Conservation (phyloP, 2,329 filamentous ascomycete species). For the Diatrype stigma region DNA sequence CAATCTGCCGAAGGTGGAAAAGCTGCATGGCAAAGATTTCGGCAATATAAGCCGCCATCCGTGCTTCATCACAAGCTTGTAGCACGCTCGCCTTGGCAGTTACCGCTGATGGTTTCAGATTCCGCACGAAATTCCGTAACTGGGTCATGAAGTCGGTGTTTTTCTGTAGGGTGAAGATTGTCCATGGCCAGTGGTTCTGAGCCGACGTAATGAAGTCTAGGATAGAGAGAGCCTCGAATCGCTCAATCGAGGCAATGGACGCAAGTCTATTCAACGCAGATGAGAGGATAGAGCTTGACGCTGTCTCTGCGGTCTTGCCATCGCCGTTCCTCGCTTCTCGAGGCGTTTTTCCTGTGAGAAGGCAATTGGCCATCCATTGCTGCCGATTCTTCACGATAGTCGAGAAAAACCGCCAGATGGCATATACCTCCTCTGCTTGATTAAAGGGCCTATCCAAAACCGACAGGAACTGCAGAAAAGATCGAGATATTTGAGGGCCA, state of each 20-base stretch:
- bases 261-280: slow-evolving; percentile 69
- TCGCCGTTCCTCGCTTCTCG: slow-evolving; percentile 64
- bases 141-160: slow-evolving; percentile 70
- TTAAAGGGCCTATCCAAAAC: slow-evolving; percentile 72
- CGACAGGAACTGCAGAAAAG: slow-evolving; percentile 75
- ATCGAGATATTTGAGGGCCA: slow-evolving; percentile 74
- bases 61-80: slow-evolving; percentile 58
- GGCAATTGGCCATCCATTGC: slow-evolving; percentile 91
- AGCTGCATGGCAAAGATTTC: slow-evolving; percentile 90
- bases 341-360: slow-evolving; percentile 84
- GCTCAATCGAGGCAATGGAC: slow-evolving; percentile 59
- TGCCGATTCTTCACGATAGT: slow-evolving; percentile 84
- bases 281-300: slow-evolving; percentile 63
- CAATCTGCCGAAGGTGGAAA: slow-evolving; percentile 76
- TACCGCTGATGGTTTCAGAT: slow-evolving; percentile 47
- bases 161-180: slow-evolving; percentile 72
- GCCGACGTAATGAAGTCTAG: slow-evolving; percentile 83
- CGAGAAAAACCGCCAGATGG: slow-evolving; percentile 82
- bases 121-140: slow-evolving; percentile 65
- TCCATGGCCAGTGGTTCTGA: slow-evolving; percentile 95
- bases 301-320: slow-evolving; percentile 45
- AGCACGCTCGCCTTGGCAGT: slow-evolving; percentile 52
- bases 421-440: slow-evolving; percentile 58
- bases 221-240: slow-evolving; percentile 66
- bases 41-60: slow-evolving; percentile 75